These are phyloP conservation scores for Fragilaria crotonensis DNA, from an alignment of 108 stramenopile species.

Conservation along the genomic window DNA sequence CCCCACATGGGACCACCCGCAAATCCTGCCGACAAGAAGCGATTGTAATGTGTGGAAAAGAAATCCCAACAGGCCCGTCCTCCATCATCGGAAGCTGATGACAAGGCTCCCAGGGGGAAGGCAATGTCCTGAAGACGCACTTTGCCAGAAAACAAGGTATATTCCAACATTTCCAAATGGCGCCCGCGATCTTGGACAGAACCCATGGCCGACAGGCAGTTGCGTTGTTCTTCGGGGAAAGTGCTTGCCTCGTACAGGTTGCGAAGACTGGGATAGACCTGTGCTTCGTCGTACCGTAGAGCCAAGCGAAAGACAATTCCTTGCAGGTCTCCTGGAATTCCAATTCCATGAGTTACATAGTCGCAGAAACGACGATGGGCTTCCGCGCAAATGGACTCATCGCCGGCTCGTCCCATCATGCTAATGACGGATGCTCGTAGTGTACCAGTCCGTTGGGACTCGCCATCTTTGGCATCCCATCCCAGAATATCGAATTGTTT, in stretches of 20 bases:
- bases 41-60: constrained; percentile 1
- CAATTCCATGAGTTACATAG: not conserved
- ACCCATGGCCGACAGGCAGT: constrained; percentile 10
- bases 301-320: constrained; percentile 8
- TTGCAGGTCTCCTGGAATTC: constrained; percentile 13
- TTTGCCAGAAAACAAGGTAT: constrained; percentile 12
- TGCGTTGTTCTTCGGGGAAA: constrained; percentile 8
- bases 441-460: constrained; percentile 8
- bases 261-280: constrained; percentile 1
- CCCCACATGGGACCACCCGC: constrained; percentile 5
- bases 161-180: constrained; percentile 15
- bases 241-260: not conserved
- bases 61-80: constrained; percentile 9
- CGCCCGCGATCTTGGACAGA: not conserved
- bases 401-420: constrained; percentile 5
- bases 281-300: constrained; percentile 5
- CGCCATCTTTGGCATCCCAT: constrained; percentile 1
- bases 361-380: not conserved
- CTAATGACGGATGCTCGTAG: constrained; percentile 5
- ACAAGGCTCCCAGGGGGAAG: constrained; percentile 3
- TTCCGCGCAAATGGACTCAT: not conserved
- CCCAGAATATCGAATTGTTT: constrained; percentile 7
- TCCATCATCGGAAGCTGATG: constrained; percentile 1
- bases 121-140: constrained; percentile 11
- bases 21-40: not conserved